Conservation (phyloP, 805 yeast species). For the Yarrowia bubula region DNA sequence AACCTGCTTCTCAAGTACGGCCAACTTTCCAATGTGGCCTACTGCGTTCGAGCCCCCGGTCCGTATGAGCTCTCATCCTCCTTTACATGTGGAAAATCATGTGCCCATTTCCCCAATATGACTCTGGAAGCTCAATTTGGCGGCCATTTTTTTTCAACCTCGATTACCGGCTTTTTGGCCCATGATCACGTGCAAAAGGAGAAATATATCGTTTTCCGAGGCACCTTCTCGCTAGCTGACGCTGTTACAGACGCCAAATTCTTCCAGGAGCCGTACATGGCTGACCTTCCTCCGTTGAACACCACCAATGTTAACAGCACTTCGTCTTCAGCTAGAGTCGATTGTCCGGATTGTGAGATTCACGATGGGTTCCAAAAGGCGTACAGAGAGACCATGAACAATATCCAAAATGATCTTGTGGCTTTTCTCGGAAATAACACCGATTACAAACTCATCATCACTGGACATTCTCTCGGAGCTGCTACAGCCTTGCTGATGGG, state of each 20-base stretch:
- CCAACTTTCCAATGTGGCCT: constrained; percentile 2
- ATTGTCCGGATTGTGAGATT: background rate
- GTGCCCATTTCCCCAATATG: background rate
- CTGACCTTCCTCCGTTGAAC: background rate
- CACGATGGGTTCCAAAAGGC: constrained; percentile 15
- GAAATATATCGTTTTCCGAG: constrained; percentile 5
- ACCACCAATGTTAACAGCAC: background rate
- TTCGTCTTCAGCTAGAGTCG: background rate
- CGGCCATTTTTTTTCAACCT: background rate
- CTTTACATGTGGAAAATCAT: background rate
- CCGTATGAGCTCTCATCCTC: background rate
- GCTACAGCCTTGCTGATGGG: constrained; percentile 64
- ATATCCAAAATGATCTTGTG: background rate
- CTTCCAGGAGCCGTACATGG: background rate
- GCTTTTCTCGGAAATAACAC: constrained; percentile 37
- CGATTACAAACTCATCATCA: constrained; percentile 50
- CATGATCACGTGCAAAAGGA: background rate
- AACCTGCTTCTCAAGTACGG: constrained; percentile 7
- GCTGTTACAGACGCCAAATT: background rate
- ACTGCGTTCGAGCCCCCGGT: background rate
- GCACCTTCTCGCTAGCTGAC: background rate
- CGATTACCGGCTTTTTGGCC: background rate
- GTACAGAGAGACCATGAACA: background rate
- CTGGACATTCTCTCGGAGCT: constrained; percentile 78
- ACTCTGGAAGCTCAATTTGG: background rate